Percentiles rank a stretch among this genome's conserved stretches.
Evolutionary conservation across 495 filamentous ascomycete genomes (phyloP).

Genomic region (Astrothelium macrocarpum): DNA sequence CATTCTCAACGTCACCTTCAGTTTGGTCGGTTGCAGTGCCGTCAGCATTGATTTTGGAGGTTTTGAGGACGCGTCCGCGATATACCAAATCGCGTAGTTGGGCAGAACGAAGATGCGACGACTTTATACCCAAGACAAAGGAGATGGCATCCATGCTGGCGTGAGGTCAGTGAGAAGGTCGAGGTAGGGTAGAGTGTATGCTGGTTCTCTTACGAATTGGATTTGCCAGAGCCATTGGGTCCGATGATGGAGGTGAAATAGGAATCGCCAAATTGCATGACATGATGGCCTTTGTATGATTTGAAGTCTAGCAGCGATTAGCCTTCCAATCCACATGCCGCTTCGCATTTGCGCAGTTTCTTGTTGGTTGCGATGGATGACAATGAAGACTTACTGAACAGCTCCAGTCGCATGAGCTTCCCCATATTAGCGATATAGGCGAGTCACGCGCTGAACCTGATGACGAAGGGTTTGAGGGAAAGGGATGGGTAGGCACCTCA

Average conservation of each 20-base stretch:
- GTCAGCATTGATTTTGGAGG: constrained; percentile 80
- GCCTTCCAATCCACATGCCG: neutral
- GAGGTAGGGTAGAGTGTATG: neutral
- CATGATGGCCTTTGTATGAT: constrained; percentile 94
- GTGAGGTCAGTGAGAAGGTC: neutral
- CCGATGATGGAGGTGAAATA: constrained; percentile 99
- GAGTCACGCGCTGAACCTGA: neutral
- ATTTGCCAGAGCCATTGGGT: constrained; percentile 98
- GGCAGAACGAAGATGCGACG: constrained; percentile 88
- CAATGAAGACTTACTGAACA: constrained; percentile 61
- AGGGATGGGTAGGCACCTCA: neutral
- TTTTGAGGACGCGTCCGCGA: constrained; percentile 85
- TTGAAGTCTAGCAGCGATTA: constrained; percentile 72
- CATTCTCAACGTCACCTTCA: constrained; percentile 34
- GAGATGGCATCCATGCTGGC: constrained; percentile 98
- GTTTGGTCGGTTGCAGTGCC: constrained; percentile 54
- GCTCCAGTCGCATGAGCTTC: constrained; percentile 88
- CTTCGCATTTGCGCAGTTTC: no score
- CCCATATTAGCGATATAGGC: constrained; percentile 45
- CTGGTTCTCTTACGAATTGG: constrained; percentile 76
- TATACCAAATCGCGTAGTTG: constrained; percentile 93
- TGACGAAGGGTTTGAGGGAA: neutral
- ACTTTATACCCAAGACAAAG: constrained; percentile 97
- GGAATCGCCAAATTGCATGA: constrained; percentile 88
- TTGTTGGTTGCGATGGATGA: neutral